phyloP scores from a whole-genome alignment of 2,329 filamentous ascomycete species.

The Ceratocystis papillata region DNA sequence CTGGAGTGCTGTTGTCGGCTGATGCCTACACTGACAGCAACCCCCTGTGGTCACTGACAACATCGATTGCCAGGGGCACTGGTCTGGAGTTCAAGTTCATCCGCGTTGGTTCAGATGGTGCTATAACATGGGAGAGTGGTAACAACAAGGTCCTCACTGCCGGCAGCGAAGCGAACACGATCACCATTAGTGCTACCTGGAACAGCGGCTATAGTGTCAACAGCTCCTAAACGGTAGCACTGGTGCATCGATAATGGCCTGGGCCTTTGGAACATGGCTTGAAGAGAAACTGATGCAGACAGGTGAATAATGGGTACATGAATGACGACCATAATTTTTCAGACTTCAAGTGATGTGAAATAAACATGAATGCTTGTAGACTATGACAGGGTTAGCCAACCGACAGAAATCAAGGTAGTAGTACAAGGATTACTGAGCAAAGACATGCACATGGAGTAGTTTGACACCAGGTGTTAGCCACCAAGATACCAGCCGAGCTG shows the following conservation, averaged over 20 bases:
- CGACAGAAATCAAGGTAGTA: too few species aligned
- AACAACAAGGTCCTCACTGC: conserved; percentile 39
- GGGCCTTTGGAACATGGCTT: not conserved
- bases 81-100: conserved; percentile 60
- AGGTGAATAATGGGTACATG: not conserved
- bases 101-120: conserved; percentile 44
- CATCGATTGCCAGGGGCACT: conserved; percentile 46
- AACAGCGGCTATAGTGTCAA: conserved; percentile 26
- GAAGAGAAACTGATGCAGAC: not conserved
- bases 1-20: conserved; percentile 48
- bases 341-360: not conserved
- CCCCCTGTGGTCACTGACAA: conserved; percentile 49
- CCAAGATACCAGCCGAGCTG: too few species aligned
- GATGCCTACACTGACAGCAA: conserved; percentile 47
- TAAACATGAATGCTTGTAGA: too few species aligned
- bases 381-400: too few species aligned
- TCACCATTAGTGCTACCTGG: conserved; percentile 31
- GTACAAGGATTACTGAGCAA: too few species aligned
- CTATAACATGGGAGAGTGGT: conserved; percentile 54
- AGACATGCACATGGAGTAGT: too few species aligned
- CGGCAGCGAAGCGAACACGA: conserved; percentile 28
- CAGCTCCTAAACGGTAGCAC: not conserved
- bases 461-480: too few species aligned
- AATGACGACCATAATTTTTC: not conserved
- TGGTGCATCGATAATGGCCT: not conserved